Evolutionary conservation across 2,329 filamentous ascomycete species (phyloP).

Genomic region (Thielaviopsis populi): DNA sequence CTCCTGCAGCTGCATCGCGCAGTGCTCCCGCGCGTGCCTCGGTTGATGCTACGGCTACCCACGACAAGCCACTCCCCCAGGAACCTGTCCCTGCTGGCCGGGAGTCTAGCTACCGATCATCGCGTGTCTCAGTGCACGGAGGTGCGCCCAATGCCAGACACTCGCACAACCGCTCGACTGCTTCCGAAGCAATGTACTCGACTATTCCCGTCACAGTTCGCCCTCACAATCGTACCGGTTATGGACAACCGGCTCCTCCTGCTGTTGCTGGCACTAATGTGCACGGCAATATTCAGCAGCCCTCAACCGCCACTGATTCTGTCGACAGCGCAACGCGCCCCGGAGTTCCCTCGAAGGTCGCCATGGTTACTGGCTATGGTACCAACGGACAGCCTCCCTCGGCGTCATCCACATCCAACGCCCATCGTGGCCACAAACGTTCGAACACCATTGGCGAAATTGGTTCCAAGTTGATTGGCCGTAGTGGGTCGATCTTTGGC

Average conservation of each 20-base stretch:
- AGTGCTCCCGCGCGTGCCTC: constrained; percentile 39
- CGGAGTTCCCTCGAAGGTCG: constrained; percentile 45
- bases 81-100: constrained; percentile 29
- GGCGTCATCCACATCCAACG: neutral
- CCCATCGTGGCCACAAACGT: constrained; percentile 43
- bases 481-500: constrained; percentile 65
- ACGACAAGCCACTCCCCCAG: constrained; percentile 44
- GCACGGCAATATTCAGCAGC: constrained; percentile 80
- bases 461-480: constrained; percentile 69
- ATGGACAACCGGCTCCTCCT: constrained; percentile 77
- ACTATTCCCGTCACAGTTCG: constrained; percentile 24
- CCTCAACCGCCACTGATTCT: constrained; percentile 38
- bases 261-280: constrained; percentile 77
- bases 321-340: constrained; percentile 52
- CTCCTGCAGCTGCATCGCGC: constrained; percentile 32
- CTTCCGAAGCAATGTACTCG: constrained; percentile 35
- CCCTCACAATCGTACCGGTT: constrained; percentile 74
- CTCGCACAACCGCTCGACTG: constrained; percentile 25
- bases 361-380: constrained; percentile 42
- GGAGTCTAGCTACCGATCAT: constrained; percentile 21
- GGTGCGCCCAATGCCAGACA: constrained; percentile 17
- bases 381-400: constrained; percentile 34
- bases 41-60: constrained; percentile 27
- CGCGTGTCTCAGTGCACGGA: constrained; percentile 9
- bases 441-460: constrained; percentile 68